Percentiles rank a stretch among this genome's conserved stretches.
These are phyloP conservation scores for Pichia sp. DNA, from an alignment of 1,139 yeast genomes.

Conservation along the genomic window DNA sequence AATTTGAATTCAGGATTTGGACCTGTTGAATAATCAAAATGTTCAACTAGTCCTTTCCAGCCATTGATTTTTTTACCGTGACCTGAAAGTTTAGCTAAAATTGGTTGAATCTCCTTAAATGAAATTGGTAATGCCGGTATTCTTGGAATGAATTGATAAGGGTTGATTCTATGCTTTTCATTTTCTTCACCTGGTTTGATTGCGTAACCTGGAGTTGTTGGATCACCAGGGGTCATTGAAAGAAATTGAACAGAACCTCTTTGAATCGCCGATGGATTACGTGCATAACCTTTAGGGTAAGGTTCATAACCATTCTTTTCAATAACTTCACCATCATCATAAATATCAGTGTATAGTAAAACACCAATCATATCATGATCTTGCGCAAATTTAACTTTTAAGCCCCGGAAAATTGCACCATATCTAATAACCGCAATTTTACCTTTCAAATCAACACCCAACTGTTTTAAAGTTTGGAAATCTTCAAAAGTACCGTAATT, in stretches of 20 bases:
- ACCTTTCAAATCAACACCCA: slow-evolving; percentile 43
- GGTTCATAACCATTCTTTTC: slow-evolving; percentile 46
- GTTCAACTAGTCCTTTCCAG: slow-evolving; percentile 40
- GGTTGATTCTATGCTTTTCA: slow-evolving; percentile 36
- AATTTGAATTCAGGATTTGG: slow-evolving; percentile 46
- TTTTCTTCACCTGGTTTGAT: slow-evolving; percentile 60
- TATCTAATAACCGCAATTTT: slow-evolving; percentile 56
- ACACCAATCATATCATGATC: slow-evolving; percentile 57
- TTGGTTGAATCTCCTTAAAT: slow-evolving; percentile 50
- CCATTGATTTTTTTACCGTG: slow-evolving; percentile 37
- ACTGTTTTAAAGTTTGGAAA: slow-evolving; percentile 37
- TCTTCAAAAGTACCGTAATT: slow-evolving; percentile 57
- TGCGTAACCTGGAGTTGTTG: slow-evolving; percentile 80
- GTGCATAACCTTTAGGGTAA: slow-evolving; percentile 64
- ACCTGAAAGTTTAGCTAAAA: slow-evolving; percentile 47
- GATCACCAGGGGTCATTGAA: slow-evolving; percentile 79
- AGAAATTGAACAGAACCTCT: slow-evolving; percentile 80
- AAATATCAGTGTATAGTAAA: slow-evolving; percentile 59
- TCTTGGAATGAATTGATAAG: slow-evolving; percentile 43
- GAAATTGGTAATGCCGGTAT: slow-evolving; percentile 63
- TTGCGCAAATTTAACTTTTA: slow-evolving; percentile 64
- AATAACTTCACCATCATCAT: slow-evolving; percentile 49
- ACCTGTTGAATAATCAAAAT: slow-evolving; percentile 49
- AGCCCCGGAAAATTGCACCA: slow-evolving; percentile 56
- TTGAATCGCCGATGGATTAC: slow-evolving; percentile 66